Percentiles rank a stretch among this genome's conserved stretches.
Conservation (phyloP, 2,329 filamentous ascomycete genomes). For the Sarocladium kiliense region DNA sequence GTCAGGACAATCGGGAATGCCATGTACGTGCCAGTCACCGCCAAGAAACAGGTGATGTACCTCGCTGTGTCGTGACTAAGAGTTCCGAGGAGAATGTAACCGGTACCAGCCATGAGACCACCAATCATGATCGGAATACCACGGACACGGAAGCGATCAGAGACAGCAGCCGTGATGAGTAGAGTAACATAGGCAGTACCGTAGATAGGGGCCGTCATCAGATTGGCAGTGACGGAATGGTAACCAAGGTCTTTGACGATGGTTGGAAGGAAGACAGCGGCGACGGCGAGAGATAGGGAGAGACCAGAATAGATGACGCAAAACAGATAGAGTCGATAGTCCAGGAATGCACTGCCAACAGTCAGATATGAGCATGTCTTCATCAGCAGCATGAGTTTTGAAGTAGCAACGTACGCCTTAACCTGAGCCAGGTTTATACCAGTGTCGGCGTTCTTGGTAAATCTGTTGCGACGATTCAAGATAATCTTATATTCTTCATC, state of each 20-base stretch:
- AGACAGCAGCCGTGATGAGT: slow-evolving; percentile 11
- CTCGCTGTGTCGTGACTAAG: slow-evolving; percentile 10
- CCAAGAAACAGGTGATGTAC: slow-evolving; percentile 13
- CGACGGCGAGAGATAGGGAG: slow-evolving; percentile 13
- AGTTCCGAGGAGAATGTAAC: slow-evolving; percentile 13
- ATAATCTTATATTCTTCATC: slow-evolving; percentile 14
- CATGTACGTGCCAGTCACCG: slow-evolving; percentile 15
- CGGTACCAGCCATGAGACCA: slow-evolving; percentile 12
- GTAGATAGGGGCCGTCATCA: slow-evolving; percentile 14
- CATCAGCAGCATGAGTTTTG: too few relatives aligned
- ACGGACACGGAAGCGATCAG: slow-evolving; percentile 11
- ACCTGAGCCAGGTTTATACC: slow-evolving; percentile 14
- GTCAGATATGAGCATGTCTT: background rate
- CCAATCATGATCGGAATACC: slow-evolving; percentile 12
- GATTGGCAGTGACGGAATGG: slow-evolving; percentile 14
- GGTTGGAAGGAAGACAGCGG: slow-evolving; percentile 14
- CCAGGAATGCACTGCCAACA: slow-evolving; percentile 9
- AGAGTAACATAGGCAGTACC: slow-evolving; percentile 11
- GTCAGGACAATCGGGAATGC: slow-evolving; percentile 16
- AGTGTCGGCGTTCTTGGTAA: slow-evolving; percentile 13
- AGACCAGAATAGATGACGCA: slow-evolving; percentile 14
- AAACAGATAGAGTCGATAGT: slow-evolving; percentile 14
- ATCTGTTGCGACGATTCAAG: slow-evolving; percentile 11
- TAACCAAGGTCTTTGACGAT: slow-evolving; percentile 15
- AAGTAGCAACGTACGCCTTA: background rate